phyloP scores from a whole-genome alignment of 768 basidiomycete species.

The Rossbeevera mucosa region DNA sequence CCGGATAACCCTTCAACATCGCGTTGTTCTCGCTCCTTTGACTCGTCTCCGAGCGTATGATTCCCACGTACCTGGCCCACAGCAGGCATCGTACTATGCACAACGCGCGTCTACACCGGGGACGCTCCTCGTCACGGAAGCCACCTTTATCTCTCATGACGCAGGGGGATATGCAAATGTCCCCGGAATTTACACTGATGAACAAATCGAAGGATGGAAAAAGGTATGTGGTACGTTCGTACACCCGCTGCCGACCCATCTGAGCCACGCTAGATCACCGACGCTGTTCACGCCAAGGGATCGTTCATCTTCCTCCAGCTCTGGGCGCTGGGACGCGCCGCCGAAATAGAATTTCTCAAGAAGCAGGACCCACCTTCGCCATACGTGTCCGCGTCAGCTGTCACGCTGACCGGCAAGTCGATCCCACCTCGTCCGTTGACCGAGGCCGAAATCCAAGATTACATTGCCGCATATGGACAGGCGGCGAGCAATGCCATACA shows the following conservation, averaged over 20 bases:
- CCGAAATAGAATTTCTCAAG: conserved; percentile 31
- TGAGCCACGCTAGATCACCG: not conserved
- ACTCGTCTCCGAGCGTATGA: not conserved
- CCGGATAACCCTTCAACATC: not conserved
- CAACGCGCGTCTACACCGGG: not conserved
- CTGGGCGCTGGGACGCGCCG: conserved; percentile 51
- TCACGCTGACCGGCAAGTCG: conserved; percentile 16
- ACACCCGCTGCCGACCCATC: not conserved
- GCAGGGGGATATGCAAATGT: not conserved
- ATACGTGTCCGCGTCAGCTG: conserved; percentile 33
- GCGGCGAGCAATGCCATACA: conserved; percentile 33
- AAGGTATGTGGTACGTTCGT: not conserved
- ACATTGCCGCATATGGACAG: conserved; percentile 25
- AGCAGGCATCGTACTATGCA: not conserved
- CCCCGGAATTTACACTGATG: not conserved
- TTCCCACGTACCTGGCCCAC: not conserved
- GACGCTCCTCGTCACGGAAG: not conserved
- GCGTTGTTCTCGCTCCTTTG: not conserved
- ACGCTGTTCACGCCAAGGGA: not conserved
- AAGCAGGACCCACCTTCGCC: conserved; percentile 33
- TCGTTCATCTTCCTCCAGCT: not conserved
- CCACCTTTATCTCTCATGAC: not conserved
- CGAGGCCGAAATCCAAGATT: conserved; percentile 31
- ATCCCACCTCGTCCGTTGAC: conserved; percentile 16
- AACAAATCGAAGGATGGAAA: not conserved